phyloP scores from a whole-genome alignment of 176 grass and related monocot species.

The Dendrocalamus sinicus region DNA sequence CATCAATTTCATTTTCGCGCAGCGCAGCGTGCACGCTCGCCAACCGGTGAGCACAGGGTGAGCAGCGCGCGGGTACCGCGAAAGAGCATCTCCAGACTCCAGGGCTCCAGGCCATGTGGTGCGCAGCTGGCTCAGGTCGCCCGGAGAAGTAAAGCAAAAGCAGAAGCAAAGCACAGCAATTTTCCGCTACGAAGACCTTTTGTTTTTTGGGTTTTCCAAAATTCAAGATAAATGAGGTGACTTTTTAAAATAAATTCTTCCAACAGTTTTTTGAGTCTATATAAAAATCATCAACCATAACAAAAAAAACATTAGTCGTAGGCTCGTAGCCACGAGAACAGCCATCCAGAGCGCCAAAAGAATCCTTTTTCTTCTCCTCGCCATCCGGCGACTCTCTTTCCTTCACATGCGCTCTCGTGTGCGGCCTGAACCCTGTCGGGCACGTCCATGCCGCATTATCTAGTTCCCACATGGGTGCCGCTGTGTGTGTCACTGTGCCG shows the following conservation, averaged over 20 bases:
- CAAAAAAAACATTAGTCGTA: too few relatives aligned
- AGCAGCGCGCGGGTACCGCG: not conserved
- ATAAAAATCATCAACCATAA: too few relatives aligned
- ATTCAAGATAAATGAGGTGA: too few relatives aligned
- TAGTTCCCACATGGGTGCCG: slow-evolving; percentile 31
- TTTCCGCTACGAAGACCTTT: too few relatives aligned
- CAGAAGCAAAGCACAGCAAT: too few relatives aligned
- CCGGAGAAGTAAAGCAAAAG: not conserved
- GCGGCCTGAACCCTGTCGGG: slow-evolving; percentile 61
- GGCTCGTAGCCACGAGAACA: too few relatives aligned
- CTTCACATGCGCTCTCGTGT: slow-evolving; percentile 58
- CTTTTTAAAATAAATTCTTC: too few relatives aligned
- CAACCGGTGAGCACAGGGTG: not conserved
- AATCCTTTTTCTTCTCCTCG: not conserved
- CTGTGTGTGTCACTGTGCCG: too few relatives aligned
- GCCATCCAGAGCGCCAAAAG: slow-evolving; percentile 32
- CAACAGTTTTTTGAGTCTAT: fast-evolving
- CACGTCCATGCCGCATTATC: slow-evolving; percentile 48
- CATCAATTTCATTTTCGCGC: not conserved
- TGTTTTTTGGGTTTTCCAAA: too few relatives aligned
- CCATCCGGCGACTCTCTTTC: not conserved
- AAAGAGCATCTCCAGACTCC: not conserved
- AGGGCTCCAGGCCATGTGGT: slow-evolving; percentile 26
- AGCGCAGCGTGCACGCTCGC: slow-evolving; percentile 34
- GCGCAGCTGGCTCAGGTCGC: slow-evolving; percentile 31